Percentiles rank a stretch among this genome's conserved stretches.
Evolutionary conservation across 2,329 filamentous ascomycete species (phyloP).

Genomic region (Stagonosporopsis chrysanthemi): DNA sequence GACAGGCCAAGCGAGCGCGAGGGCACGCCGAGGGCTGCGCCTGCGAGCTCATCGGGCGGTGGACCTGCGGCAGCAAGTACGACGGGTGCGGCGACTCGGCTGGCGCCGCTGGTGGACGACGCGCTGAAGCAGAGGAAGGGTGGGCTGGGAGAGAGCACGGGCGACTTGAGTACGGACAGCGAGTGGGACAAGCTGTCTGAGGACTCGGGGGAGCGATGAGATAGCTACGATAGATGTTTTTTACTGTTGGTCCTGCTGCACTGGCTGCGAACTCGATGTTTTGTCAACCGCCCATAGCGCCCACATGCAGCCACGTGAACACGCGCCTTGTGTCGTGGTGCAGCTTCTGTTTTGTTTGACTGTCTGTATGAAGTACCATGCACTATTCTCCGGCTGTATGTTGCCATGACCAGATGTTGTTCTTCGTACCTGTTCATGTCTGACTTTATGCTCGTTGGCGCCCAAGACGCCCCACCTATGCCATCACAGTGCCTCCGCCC

Average conservation of each 20-base stretch:
- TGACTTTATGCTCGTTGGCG: slow-evolving; percentile 14
- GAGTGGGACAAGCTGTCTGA: slow-evolving; percentile 95
- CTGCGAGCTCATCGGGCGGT: slow-evolving; percentile 20
- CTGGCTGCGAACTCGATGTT: slow-evolving; percentile 1
- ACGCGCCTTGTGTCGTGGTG: slow-evolving; percentile 20
- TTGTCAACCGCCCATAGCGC: background rate
- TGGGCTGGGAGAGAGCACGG: slow-evolving; percentile 56
- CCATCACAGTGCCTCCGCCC: slow-evolving; percentile 34
- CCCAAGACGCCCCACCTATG: slow-evolving; percentile 40
- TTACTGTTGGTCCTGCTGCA: slow-evolving; percentile 2
- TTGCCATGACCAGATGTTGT: no score
- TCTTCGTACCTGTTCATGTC: no score
- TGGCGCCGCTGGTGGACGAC: slow-evolving; percentile 43
- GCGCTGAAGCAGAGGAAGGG: slow-evolving; percentile 56
- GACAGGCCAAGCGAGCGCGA: slow-evolving; percentile 36
- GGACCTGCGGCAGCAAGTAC: slow-evolving; percentile 30
- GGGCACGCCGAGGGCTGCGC: slow-evolving; percentile 29
- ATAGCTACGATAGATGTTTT: slow-evolving; percentile 16
- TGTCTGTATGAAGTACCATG: no score
- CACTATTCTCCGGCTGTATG: no score
- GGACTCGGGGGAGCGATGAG: slow-evolving; percentile 48
- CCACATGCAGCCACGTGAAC: slow-evolving; percentile 32
- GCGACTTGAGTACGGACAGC: slow-evolving; percentile 81
- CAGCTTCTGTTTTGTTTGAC: background rate
- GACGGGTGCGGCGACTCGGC: slow-evolving; percentile 39